Evolutionary conservation across 352 stramenopile species (phyloP).

Genomic region (Pseudoperonospora humuli): DNA sequence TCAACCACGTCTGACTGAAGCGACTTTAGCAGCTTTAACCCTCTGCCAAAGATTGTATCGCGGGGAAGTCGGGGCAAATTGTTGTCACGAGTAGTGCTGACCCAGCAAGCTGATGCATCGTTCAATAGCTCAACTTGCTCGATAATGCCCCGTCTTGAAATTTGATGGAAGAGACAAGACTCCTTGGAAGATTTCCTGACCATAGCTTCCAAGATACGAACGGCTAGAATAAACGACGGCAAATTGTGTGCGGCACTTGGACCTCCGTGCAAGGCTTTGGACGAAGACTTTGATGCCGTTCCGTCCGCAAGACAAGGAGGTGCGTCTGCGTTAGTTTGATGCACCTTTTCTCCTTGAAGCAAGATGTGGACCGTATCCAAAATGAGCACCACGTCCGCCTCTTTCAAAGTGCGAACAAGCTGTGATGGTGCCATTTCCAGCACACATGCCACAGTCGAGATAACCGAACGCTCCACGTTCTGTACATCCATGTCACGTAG

Average conservation of each 20-base stretch:
- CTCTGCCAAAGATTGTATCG: slow-evolving; percentile 50
- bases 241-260: slow-evolving; percentile 27
- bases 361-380: slow-evolving; percentile 64
- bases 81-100: slow-evolving; percentile 13
- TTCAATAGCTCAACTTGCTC: slow-evolving; percentile 67
- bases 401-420: slow-evolving; percentile 38
- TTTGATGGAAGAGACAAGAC: slow-evolving; percentile 68
- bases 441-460: slow-evolving; percentile 57
- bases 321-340: slow-evolving; percentile 3
- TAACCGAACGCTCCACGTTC: slow-evolving; percentile 52
- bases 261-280: neutral
- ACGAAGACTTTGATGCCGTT: neutral
- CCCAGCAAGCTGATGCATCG: slow-evolving; percentile 28
- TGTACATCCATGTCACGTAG: slow-evolving; percentile 56
- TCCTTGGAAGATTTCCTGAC: slow-evolving; percentile 49
- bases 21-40: slow-evolving; percentile 41
- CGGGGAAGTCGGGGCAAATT: slow-evolving; percentile 2
- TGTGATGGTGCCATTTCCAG: slow-evolving; percentile 67
- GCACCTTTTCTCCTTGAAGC: slow-evolving; percentile 39
- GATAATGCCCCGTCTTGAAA: slow-evolving; percentile 71
- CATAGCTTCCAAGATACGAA: slow-evolving; percentile 66
- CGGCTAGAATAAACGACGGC: slow-evolving; percentile 55
- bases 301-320: neutral
- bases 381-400: slow-evolving; percentile 51
- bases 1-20: slow-evolving; percentile 63